Base-by-base conservation (phyloP, 2,329 filamentous ascomycete species). In the Neofusicoccum sp. region DNA sequence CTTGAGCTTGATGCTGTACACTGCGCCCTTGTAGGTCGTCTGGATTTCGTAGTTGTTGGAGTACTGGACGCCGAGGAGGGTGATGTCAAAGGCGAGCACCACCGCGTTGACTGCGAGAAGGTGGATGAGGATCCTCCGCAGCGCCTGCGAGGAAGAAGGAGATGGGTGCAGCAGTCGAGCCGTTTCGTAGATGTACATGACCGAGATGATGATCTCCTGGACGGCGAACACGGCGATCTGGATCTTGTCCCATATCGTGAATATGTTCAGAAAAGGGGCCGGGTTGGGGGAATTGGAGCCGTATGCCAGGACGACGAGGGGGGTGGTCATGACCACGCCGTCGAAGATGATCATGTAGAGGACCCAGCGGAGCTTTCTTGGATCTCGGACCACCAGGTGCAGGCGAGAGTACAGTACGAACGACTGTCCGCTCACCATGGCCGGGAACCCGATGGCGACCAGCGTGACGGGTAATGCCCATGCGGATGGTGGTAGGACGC, bases 331-430 rank as follows among this genome's bases (percentile, higher is more conserved):
- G 8, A 86, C 62, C 41, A 87, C 66, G 16, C 78, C 79, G 67
- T 87, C 81, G 64, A 79, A 68, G 43, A 87, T 78, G 64, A 89
- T 88, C 81, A 89, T 86, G 60, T 70, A 78, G 0, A 87, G 75
- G 0, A 86, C 81, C 9, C 78, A 76, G 4, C 78, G 79, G 0
- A 88, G 76, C 3, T 82, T 71, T 2, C 73, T 72, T 6, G 79
- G 76, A 45, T 85, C 83, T 14, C 80, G 80, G 3, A 86, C 74
- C 9, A 89, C 79, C 1, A 89, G 77, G 69, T 88, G 85, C 0
- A 89, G 78, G 6, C 87, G 80, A 0, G 85, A 88, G 76, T 85
- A 89, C 1, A 89, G 76, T 1, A 89, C 86, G 11, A 88, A 68
- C 0, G 83, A 82, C 70, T 88, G 85, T 0, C 86, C 87, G 1